Conservation (phyloP, 2,329 filamentous ascomycete genomes). For the Apiospora koreana region DNA sequence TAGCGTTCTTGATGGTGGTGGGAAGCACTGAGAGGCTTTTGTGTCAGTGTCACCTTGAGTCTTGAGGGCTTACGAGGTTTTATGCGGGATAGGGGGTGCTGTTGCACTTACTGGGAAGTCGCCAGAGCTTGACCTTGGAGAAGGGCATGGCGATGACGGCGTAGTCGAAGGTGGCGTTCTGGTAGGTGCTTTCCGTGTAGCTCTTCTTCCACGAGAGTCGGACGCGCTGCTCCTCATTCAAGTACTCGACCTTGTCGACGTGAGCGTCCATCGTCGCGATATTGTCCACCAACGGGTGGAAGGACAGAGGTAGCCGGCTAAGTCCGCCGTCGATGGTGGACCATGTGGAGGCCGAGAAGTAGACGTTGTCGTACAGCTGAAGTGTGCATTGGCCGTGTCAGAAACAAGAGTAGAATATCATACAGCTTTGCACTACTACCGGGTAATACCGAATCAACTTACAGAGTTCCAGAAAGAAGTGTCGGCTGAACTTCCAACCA, state of each 20-base stretch:
- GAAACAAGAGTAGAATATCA: neutral
- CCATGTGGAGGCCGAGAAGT: constrained; percentile 62
- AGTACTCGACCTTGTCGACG: constrained; percentile 57
- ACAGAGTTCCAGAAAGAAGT: constrained; percentile 49
- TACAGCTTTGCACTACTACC: neutral
- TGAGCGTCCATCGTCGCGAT: constrained; percentile 57
- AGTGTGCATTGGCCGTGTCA: neutral
- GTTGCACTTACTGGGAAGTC: constrained; percentile 42
- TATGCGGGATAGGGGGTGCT: no score
- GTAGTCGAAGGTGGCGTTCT: constrained; percentile 61
- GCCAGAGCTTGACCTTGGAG: constrained; percentile 63
- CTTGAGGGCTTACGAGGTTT: no score
- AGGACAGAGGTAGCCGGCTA: constrained; percentile 60
- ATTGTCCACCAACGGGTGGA: constrained; percentile 61
- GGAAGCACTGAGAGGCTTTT: constrained; percentile 30
- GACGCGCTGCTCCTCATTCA: constrained; percentile 52
- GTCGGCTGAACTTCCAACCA: constrained; percentile 40
- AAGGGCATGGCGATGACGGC: constrained; percentile 67
- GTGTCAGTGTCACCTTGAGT: neutral
- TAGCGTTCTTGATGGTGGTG: constrained; percentile 46
- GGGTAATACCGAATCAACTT: constrained; percentile 11
- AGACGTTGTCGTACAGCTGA: constrained; percentile 55
- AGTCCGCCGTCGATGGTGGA: constrained; percentile 62
- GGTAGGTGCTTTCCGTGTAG: constrained; percentile 36
- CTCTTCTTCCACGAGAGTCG: constrained; percentile 58